These are phyloP conservation scores for Singerocomus inundabilis DNA, from an alignment of 1,284 basidiomycete species.

Conservation along the genomic window DNA sequence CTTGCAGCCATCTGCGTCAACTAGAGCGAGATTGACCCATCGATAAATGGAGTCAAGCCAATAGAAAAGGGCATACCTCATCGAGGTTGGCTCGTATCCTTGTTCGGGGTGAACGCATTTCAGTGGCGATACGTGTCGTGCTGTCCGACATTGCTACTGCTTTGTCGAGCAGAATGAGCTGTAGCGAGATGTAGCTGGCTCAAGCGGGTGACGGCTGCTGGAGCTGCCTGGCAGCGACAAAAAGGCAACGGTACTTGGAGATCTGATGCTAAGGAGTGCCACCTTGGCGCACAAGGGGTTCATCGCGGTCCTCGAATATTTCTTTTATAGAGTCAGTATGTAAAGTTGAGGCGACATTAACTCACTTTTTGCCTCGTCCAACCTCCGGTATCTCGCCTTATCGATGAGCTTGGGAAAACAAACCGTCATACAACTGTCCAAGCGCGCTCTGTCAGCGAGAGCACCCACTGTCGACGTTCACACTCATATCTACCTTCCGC, in stretches of 20 bases:
- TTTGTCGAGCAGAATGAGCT: too few species aligned
- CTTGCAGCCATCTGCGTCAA: slow-evolving; percentile 24
- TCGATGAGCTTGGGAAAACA: slow-evolving; percentile 30
- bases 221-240: not conserved
- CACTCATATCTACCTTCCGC: slow-evolving; percentile 78
- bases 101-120: slow-evolving; percentile 18
- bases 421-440: slow-evolving; percentile 27
- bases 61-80: slow-evolving; percentile 19
- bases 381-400: slow-evolving; percentile 21
- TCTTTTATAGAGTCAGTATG: slow-evolving; percentile 4
- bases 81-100: slow-evolving; percentile 26
- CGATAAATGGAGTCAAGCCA: not conserved
- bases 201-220: not conserved
- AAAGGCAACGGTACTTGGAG: not conserved
- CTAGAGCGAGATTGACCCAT: slow-evolving; percentile 8
- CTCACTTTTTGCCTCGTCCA: slow-evolving; percentile 16
- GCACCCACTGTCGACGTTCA: slow-evolving; percentile 70
- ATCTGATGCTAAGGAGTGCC: not conserved
- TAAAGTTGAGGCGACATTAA: slow-evolving; percentile 14
- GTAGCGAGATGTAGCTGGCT: not conserved
- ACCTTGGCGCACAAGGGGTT: not conserved
- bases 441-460: slow-evolving; percentile 14
- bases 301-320: slow-evolving; percentile 12
- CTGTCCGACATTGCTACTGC: slow-evolving; percentile 9
- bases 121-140: not conserved